Percentiles rank a stretch among this genome's conserved stretches.
phyloP scores from a whole-genome alignment of 345 rosid species.

The Erucastrum elatum region DNA sequence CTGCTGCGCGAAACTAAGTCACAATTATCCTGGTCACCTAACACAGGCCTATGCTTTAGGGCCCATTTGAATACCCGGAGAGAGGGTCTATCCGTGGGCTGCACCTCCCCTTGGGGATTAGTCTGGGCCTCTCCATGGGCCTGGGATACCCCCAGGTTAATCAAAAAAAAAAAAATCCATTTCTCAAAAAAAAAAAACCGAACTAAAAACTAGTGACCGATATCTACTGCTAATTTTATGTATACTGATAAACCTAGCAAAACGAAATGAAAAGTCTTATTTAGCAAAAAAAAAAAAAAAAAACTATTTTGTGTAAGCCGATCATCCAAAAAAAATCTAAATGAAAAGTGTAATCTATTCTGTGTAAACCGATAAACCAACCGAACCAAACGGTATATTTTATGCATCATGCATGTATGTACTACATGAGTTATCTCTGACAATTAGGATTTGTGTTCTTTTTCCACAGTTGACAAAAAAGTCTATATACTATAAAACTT shows the following conservation, averaged over 20 bases:
- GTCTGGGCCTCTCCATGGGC: no score
- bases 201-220: not conserved
- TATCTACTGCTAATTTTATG: not conserved
- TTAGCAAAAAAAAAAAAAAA: no score
- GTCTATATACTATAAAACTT: not conserved
- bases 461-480: not conserved
- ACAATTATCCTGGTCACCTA: no score
- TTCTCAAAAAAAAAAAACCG: not conserved
- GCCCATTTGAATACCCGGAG: no score
- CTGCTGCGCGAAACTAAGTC: no score
- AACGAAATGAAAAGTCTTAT: not conserved
- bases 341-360: not conserved
- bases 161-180: no score
- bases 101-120: no score
- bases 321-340: no score
- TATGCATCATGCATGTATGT: not conserved
- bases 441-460: not conserved
- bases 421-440: conserved; percentile 5
- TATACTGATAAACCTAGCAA: not conserved
- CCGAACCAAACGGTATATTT: not conserved
- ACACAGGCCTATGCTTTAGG: no score
- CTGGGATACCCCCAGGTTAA: no score
- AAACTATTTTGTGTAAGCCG: no score
- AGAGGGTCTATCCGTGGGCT: no score
- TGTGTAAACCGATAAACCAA: not conserved